Evolutionary conservation across 2,329 filamentous ascomycete species (phyloP).

Genomic region (Berkeleyomyces basicola): DNA sequence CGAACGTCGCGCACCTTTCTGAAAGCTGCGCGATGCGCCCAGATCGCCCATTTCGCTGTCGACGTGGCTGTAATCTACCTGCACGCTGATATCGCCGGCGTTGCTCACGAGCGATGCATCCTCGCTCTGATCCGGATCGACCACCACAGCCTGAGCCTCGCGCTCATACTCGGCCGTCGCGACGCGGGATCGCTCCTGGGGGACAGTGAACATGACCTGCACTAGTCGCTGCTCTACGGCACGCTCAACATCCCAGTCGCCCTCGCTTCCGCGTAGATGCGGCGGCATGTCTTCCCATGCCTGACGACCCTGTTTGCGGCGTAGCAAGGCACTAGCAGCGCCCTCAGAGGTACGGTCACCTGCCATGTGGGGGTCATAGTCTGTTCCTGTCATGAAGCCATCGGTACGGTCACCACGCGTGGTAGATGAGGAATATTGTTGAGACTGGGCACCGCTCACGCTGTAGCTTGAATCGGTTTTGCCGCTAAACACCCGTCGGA

Average conservation of each 20-base stretch:
- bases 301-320: constrained; percentile 37
- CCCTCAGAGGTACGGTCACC: constrained; percentile 23
- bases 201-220: constrained; percentile 86
- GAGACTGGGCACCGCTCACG: constrained; percentile 16
- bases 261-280: constrained; percentile 28
- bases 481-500: constrained; percentile 45
- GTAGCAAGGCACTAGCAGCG: constrained; percentile 26
- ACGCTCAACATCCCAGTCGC: constrained; percentile 63
- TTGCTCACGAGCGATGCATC: constrained; percentile 8
- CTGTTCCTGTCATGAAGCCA: constrained; percentile 18
- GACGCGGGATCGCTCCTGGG: constrained; percentile 70
- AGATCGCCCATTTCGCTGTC: constrained; percentile 1
- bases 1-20: not conserved
- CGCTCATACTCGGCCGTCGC: constrained; percentile 55
- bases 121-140: constrained; percentile 9
- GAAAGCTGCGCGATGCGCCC: not conserved
- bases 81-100: constrained; percentile 10
- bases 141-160: constrained; percentile 10
- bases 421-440: constrained; percentile 14
- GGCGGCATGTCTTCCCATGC: constrained; percentile 31
- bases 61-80: not conserved
- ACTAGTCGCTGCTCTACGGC: constrained; percentile 55
- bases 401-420: constrained; percentile 21
- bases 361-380: constrained; percentile 27
- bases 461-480: constrained; percentile 19